These are phyloP conservation scores for Spergularia azorica DNA, from an alignment of 179 eudicot genomes.

Conservation along the genomic window DNA sequence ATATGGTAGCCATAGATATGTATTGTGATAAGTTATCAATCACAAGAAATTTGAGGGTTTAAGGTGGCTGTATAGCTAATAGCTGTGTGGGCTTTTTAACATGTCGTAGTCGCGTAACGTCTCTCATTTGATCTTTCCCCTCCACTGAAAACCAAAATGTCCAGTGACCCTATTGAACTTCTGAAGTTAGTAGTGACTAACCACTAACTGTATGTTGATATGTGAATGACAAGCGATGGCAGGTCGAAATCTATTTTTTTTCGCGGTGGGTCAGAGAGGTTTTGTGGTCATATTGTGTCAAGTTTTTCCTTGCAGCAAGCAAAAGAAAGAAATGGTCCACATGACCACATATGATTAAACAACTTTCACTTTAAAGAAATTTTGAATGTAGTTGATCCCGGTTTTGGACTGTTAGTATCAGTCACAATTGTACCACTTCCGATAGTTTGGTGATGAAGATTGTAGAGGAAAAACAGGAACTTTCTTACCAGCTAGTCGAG, in stretches of 20 bases:
- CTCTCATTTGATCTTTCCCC: neutral
- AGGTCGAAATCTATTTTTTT: slow-evolving; percentile 10
- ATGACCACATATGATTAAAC: neutral
- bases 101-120: slow-evolving; percentile 1
- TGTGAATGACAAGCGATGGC: neutral
- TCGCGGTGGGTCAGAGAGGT: neutral
- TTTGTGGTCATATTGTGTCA: slow-evolving; percentile 10
- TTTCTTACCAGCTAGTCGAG: neutral
- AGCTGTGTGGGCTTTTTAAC: neutral
- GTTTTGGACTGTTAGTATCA: neutral
- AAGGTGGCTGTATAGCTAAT: neutral
- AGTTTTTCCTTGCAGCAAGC: slow-evolving; percentile 5
- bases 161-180: slow-evolving; percentile 14
- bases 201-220: neutral
- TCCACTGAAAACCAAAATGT: neutral
- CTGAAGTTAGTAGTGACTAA: neutral
- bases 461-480: neutral
- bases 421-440: neutral
- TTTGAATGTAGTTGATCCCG: neutral
- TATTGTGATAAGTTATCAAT: slow-evolving; percentile 11
- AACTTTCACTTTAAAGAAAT: slow-evolving; percentile 12
- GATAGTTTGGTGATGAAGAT: neutral
- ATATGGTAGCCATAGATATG: neutral
- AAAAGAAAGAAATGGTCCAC: neutral
- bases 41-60: slow-evolving; percentile 1